Conservation (phyloP, 108 stramenopile species). For the Fistulifera solaris region DNA sequence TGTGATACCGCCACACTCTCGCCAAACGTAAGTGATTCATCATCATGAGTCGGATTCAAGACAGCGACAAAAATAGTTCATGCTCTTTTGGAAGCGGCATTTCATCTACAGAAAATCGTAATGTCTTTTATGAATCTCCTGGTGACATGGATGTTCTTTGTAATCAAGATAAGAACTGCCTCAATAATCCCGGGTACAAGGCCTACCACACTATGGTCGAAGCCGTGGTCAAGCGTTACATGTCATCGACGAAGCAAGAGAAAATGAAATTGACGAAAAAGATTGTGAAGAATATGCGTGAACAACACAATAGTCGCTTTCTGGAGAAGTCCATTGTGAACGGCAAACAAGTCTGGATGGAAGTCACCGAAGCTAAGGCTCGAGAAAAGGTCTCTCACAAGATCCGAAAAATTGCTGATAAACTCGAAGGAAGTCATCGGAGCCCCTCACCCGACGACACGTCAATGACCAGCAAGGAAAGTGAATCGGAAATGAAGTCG, state of each 20-base stretch:
- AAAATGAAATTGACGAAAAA: conserved; percentile 38
- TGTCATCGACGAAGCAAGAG: conserved; percentile 32
- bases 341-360: conserved; percentile 20
- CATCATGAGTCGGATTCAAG: no score
- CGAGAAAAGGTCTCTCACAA: conserved; percentile 40
- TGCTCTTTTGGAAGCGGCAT: no score
- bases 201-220: conserved; percentile 24
- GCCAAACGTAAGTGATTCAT: no score
- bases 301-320: conserved; percentile 11
- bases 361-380: conserved; percentile 30
- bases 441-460: no score
- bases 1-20: no score
- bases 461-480: no score
- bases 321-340: conserved; percentile 12
- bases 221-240: conserved; percentile 13
- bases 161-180: conserved; percentile 27
- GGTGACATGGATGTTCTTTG: conserved; percentile 27
- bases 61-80: no score
- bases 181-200: conserved; percentile 24
- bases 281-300: conserved; percentile 20
- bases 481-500: no score
- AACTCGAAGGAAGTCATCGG: background rate
- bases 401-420: conserved; percentile 12
- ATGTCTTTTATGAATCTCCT: conserved; percentile 2
- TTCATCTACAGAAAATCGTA: background rate